These are phyloP conservation scores for Lenzites betulinus DNA, from an alignment of 768 basidiomycete genomes.

Conservation along the genomic window DNA sequence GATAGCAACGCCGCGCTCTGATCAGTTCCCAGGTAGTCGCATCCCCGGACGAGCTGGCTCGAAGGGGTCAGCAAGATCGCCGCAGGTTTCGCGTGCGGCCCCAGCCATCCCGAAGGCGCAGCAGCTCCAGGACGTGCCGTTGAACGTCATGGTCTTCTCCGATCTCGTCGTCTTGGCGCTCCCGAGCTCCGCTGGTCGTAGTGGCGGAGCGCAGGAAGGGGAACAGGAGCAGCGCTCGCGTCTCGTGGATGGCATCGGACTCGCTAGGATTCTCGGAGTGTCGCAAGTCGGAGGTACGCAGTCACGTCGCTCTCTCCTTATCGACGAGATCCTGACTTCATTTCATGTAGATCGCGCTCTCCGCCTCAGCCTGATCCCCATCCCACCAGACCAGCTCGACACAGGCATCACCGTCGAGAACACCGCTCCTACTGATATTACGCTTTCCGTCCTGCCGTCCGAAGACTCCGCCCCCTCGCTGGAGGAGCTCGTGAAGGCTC, in stretches of 20 bases:
- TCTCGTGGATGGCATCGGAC: slow-evolving; percentile 47
- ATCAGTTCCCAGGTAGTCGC: slow-evolving; percentile 4
- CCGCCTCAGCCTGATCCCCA: slow-evolving; percentile 52
- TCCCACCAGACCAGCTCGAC: slow-evolving; percentile 42
- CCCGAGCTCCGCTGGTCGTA: slow-evolving; percentile 24
- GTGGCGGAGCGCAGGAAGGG: slow-evolving; percentile 19
- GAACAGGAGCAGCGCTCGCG: slow-evolving; percentile 40
- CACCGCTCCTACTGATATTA: slow-evolving; percentile 37
- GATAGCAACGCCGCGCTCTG: slow-evolving; percentile 14
- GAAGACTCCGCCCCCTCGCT: slow-evolving; percentile 9
- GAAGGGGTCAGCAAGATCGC: neutral
- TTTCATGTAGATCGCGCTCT: slow-evolving; percentile 27
- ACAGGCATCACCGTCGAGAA: slow-evolving; percentile 38
- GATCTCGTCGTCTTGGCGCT: slow-evolving; percentile 67
- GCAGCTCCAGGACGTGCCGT: neutral
- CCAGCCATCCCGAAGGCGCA: neutral
- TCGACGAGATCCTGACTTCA: neutral
- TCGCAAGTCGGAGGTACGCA: slow-evolving; percentile 35
- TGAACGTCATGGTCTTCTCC: slow-evolving; percentile 59
- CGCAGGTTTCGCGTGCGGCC: slow-evolving; percentile 10
- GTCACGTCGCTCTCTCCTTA: neutral
- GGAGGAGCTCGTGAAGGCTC: slow-evolving; percentile 41
- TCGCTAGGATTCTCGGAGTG: slow-evolving; percentile 51
- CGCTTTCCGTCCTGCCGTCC: slow-evolving; percentile 38
- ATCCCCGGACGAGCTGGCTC: neutral